Evolutionary conservation across 495 filamentous ascomycete genomes (phyloP), one percentile per base, ranked within the genome.

Genomic region (Amorphotheca resinae): DNA sequence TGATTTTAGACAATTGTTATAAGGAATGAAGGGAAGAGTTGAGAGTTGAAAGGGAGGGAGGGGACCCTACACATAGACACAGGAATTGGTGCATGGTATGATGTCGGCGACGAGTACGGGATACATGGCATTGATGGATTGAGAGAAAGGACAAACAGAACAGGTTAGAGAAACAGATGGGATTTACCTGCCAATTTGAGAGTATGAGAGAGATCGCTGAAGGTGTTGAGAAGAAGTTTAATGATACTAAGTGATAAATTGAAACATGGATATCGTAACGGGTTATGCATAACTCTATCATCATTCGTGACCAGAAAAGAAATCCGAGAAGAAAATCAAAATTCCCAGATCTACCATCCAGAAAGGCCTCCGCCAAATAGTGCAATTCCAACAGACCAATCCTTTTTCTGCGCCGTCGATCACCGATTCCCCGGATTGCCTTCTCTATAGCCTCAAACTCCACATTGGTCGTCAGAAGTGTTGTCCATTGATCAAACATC

Each of bases 41-140:
- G 68, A 73, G 7, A n/a, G 70, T 84, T 42, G 78, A 69, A 0
- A 54, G 72, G 4, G 61, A 66, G 16, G 64, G 64, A 42, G 66
- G 56, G 0, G 62, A 77, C 48, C 59, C 89, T 28, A 48, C 84
- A 56, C 78, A 84, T 56, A 76, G 2, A 84, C 82, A 36, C 66
- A 81, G 52, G 82, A 77, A 22, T 59, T 83, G 64, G 68, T 64
- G 32, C 72, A 77, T 51, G 85, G 88, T 60, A 82, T 87, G 61
- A 66, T 73, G 5, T 78, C 85, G 0, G 79, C 78, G 18, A 69
- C 67, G 54, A 55, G 71, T 59, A 49, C 77, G 31, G 78, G 77
- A 53, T 89, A 35, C 55, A 55, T 49, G 79, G 74, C 36, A 73
- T 74, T 31, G n/a, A n/a, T 93, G 82, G 80, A 87, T 93, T 56